Percentiles rank a stretch among this genome's conserved stretches.
Conservation (phyloP, 306 rosid species). For the Cucumis sativus region DNA sequence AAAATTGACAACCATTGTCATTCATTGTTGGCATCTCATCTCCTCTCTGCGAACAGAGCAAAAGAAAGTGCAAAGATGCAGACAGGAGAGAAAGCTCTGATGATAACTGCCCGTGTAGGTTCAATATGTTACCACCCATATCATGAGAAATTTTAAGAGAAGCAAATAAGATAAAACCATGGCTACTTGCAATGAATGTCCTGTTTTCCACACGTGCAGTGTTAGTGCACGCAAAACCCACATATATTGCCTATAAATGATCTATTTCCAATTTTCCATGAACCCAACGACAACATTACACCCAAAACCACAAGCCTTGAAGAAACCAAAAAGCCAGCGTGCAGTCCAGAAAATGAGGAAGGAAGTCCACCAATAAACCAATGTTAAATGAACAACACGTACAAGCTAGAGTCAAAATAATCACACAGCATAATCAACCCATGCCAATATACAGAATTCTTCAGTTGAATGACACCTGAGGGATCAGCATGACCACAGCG, state of each 20-base stretch:
- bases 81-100: conserved; percentile 23
- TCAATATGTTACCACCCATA: conserved; percentile 18
- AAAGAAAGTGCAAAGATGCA: conserved; percentile 14
- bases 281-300: conserved; percentile 7
- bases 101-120: conserved; percentile 27
- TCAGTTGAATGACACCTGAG: conserved; percentile 14
- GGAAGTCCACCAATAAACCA: conserved; percentile 16
- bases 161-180: conserved; percentile 15
- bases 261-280: not conserved
- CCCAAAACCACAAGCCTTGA: conserved; percentile 4
- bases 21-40: conserved; percentile 29
- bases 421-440: conserved; percentile 7
- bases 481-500: conserved; percentile 9
- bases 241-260: conserved; percentile 12
- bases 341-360: conserved; percentile 1
- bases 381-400: conserved; percentile 16
- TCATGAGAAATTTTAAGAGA: conserved; percentile 10
- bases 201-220: conserved; percentile 7
- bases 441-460: not conserved
- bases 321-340: conserved; percentile 16
- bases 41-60: conserved; percentile 20
- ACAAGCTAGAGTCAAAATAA: not conserved
- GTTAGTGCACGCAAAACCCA: conserved; percentile 16
- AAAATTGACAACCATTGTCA: conserved; percentile 37
- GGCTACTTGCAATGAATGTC: conserved; percentile 5